Percentiles rank a stretch among this genome's conserved stretches.
Evolutionary conservation across 768 basidiomycete species (phyloP).

Genomic region (Pulveroboletus ravenelii): DNA sequence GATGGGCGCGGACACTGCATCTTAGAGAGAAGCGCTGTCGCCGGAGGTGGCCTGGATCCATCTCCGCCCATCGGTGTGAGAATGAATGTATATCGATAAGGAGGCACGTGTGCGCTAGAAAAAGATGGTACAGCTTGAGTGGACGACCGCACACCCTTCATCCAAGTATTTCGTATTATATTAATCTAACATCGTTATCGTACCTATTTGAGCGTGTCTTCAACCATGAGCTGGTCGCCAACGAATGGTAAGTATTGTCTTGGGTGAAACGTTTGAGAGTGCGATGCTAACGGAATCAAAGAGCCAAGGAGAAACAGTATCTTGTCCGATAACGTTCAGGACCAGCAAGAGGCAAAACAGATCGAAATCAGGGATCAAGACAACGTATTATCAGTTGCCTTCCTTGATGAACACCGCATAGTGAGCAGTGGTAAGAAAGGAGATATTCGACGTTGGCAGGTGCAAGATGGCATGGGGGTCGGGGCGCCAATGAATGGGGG

Average conservation of each 20-base stretch:
- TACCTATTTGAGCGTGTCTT: not conserved
- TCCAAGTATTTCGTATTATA: not conserved
- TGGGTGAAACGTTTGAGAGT: not conserved
- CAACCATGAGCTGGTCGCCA: not conserved
- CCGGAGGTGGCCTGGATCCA: slow-evolving; percentile 18
- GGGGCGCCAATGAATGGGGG: not conserved
- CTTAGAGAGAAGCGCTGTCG: slow-evolving; percentile 4
- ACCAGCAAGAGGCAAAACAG: not conserved
- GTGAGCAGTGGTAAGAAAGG: not conserved
- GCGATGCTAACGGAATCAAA: not conserved
- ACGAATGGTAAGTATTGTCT: not conserved
- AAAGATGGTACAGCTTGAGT: not conserved
- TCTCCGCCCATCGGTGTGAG: not conserved
- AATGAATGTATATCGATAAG: not conserved
- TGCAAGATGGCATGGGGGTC: not conserved
- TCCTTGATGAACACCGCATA: not conserved
- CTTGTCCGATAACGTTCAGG: not conserved
- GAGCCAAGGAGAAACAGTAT: not conserved
- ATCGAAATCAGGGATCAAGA: not conserved
- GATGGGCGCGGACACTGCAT: not conserved
- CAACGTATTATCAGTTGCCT: not conserved
- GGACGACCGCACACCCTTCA: not conserved
- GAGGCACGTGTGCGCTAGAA: not conserved
- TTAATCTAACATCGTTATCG: not conserved
- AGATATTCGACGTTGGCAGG: not conserved